These are phyloP conservation scores for Suhomyces anneliseae DNA, from an alignment of 1,139 yeast species.

Conservation along the genomic window DNA sequence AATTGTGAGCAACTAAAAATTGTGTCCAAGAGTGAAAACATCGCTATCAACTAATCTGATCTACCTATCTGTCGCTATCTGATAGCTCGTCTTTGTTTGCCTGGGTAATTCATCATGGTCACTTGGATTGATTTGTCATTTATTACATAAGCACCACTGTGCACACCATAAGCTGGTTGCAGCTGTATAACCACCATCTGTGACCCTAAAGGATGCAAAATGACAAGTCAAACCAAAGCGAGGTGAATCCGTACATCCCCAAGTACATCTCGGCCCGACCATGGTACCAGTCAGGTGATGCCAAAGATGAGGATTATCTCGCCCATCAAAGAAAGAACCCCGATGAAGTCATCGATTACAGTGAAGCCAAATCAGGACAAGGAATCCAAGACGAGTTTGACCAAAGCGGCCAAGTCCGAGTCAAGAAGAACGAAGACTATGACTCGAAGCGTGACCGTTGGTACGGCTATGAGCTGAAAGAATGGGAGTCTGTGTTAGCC, in stretches of 20 bases:
- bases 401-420: slow-evolving; percentile 16
- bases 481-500: slow-evolving; percentile 53
- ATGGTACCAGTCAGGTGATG: slow-evolving; percentile 16
- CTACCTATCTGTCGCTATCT: no score
- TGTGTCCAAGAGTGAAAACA: no score
- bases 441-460: slow-evolving; percentile 77
- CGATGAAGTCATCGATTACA: slow-evolving; percentile 27
- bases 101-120: not conserved
- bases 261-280: slow-evolving; percentile 17
- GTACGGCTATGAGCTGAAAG: slow-evolving; percentile 68
- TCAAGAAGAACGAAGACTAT: slow-evolving; percentile 47
- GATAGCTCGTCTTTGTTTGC: no score
- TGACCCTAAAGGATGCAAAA: not conserved
- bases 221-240: slow-evolving; percentile 10
- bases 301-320: slow-evolving; percentile 37
- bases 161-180: not conserved
- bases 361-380: slow-evolving; percentile 31
- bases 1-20: no score
- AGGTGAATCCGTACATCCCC: slow-evolving; percentile 18
- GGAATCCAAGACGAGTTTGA: slow-evolving; percentile 37
- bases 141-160: not conserved
- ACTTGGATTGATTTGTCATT: not conserved
- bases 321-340: slow-evolving; percentile 52
- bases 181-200: no score
- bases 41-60: no score